Base-by-base conservation (phyloP, 129 eudicot genomes). In the Pseudognaphalium luteoalbum region DNA sequence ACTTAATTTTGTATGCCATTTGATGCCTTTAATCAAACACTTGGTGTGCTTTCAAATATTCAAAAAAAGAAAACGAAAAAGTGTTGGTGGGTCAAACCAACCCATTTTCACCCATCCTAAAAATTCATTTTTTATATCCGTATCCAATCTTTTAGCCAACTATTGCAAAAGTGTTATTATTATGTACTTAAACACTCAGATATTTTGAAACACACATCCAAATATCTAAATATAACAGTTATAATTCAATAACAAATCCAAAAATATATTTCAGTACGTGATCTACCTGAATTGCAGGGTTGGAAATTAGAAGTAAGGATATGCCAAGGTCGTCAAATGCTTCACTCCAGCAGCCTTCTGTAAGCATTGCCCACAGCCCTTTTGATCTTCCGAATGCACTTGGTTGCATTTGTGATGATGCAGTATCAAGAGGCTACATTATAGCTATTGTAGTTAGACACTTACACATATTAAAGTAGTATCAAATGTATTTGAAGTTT, bases 301-400 rank as follows among this genome's bases (percentile, higher is more conserved):
- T 88, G 71, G 93, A 84, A 79, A 90, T 88, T 66, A 88, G 52
- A 51, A 88, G 88, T 72, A 88, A 87, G 51, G 93, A 88, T 25
- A 88, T 86, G 78, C 93, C 90, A 62, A 88, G 93, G 10, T 90
- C 93, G 16, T 88, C 93, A 86, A 81, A 88, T 56, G 93, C 93
- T 76, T 86, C 86, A 74, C 86, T 83, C 93, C 93, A 88, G 35
- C 81, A 80, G 47, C 93, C 90, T 76, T 79, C 90, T 0, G 90
- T 74, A 56, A 88, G 88, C 78, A 86, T 88, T 60, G 52, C 66
- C 93, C 88, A 86, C 22, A 88, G 90, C 16, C 93, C 87, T 86
- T 88, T 88, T 21, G 93, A 86, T 81, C 88, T 86, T 62, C 93
- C 93, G 34, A 88, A 88, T 17, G 83, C 86, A 73, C 93, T 88